Evolutionary conservation across 257 asterid species (phyloP).

Genomic region (Misopates orontium): DNA sequence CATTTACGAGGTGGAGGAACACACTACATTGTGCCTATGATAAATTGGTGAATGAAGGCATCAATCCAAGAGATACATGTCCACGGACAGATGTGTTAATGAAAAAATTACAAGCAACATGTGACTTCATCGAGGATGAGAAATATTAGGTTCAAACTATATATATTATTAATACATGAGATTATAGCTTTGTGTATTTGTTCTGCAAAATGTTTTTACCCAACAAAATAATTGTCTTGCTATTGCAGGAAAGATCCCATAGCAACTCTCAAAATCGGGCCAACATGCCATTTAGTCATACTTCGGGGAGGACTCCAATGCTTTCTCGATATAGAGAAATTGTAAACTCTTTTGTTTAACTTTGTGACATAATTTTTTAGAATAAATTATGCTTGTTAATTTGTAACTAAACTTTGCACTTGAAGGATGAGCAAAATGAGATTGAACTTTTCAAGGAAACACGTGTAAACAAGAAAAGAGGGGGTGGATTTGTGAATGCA

Average conservation of each 20-base stretch:
- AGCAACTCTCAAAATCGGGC: slow-evolving; percentile 3
- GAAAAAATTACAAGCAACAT: slow-evolving; percentile 5
- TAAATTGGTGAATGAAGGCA: slow-evolving; percentile 4
- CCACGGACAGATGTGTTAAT: slow-evolving; percentile 11
- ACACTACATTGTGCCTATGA: background rate
- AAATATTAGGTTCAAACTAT: slow-evolving; percentile 1
- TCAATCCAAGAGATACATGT: slow-evolving; percentile 10
- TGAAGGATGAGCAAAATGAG: background rate
- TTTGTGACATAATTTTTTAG: background rate
- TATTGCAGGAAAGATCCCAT: slow-evolving; percentile 12
- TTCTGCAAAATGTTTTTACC: background rate
- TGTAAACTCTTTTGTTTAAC: background rate
- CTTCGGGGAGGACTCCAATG: slow-evolving; percentile 11
- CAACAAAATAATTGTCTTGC: background rate
- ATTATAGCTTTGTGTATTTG: background rate
- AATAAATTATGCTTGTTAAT: background rate
- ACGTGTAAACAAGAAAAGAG: background rate
- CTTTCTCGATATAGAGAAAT: slow-evolving; percentile 5
- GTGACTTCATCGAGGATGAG: slow-evolving; percentile 18
- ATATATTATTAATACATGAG: background rate
- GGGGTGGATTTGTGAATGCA: background rate
- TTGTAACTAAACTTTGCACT: background rate
- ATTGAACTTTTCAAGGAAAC: background rate
- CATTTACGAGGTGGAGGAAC: slow-evolving; percentile 13
- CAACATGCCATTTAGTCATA: background rate